Conservation (phyloP, 2,329 filamentous ascomycete species). For the Botrytis squamosa region DNA sequence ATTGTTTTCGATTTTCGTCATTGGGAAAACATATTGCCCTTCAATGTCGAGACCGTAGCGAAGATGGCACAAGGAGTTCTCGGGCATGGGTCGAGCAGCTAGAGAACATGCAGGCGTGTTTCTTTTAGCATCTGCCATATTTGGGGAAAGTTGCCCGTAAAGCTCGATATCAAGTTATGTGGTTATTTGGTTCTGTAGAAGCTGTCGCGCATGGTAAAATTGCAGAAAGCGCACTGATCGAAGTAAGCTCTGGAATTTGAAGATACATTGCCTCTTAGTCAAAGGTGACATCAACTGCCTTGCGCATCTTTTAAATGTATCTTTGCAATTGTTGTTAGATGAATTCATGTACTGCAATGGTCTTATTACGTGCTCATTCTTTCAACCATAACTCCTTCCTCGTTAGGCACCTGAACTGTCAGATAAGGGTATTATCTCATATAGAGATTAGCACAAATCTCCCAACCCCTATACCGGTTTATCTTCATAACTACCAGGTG, state of each 20-base stretch:
- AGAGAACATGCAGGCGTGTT: background rate
- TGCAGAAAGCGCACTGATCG: fast-evolving
- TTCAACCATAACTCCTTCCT: background rate
- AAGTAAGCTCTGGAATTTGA: background rate
- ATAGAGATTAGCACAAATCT: background rate
- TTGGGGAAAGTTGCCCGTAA: background rate
- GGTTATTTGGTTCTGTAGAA: background rate
- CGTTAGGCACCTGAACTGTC: background rate
- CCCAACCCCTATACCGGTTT: background rate
- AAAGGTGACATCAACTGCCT: background rate
- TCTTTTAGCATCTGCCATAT: background rate
- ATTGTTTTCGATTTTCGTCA: background rate
- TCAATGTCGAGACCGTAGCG: background rate
- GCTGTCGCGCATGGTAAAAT: background rate
- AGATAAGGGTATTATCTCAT: background rate
- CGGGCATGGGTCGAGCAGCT: background rate
- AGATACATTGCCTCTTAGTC: background rate
- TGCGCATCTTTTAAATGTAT: background rate
- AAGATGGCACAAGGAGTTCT: too few species aligned
- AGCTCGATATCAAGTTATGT: too few species aligned
- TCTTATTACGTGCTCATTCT: background rate
- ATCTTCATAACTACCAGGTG: background rate
- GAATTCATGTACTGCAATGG: background rate
- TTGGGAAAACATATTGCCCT: fast-evolving
- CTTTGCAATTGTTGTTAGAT: background rate